Evolutionary conservation across 2,329 filamentous ascomycete genomes (phyloP).

Genomic region (Epichloe scottii): DNA sequence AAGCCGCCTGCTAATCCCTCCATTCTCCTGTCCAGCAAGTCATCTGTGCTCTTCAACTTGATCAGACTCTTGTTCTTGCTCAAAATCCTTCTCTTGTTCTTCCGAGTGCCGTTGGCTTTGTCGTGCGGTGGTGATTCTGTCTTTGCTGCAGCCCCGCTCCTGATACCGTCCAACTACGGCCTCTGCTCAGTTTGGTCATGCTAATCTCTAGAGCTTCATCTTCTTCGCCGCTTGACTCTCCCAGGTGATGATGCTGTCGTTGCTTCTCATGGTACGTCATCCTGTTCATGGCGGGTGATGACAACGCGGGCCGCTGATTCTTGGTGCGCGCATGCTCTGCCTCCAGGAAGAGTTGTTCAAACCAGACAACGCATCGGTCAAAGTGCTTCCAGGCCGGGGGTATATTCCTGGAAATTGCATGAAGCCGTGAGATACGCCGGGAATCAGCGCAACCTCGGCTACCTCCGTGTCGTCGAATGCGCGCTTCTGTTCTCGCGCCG

Average conservation of each 20-base stretch:
- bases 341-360: constrained; percentile 58
- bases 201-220: constrained; percentile 74
- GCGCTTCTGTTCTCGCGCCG: constrained; percentile 10
- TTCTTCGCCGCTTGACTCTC: constrained; percentile 63
- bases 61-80: constrained; percentile 35
- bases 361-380: constrained; percentile 67
- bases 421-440: constrained; percentile 87
- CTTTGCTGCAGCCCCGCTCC: constrained; percentile 14
- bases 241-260: constrained; percentile 20
- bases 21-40: constrained; percentile 44
- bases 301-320: constrained; percentile 4
- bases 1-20: constrained; percentile 42
- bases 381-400: constrained; percentile 87
- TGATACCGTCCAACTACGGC: constrained; percentile 19
- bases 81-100: constrained; percentile 17
- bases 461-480: constrained; percentile 27
- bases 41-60: constrained; percentile 44
- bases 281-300: neutral
- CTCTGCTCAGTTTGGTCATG: constrained; percentile 36
- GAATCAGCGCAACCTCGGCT: constrained; percentile 68
- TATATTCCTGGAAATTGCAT: constrained; percentile 82
- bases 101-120: constrained; percentile 4
- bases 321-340: constrained; percentile 29
- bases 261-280: constrained; percentile 7
- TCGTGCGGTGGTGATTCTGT: constrained; percentile 6